These are phyloP conservation scores for Blastobotrys capitulatus DNA, from an alignment of 1,139 yeast species.

Conservation along the genomic window DNA sequence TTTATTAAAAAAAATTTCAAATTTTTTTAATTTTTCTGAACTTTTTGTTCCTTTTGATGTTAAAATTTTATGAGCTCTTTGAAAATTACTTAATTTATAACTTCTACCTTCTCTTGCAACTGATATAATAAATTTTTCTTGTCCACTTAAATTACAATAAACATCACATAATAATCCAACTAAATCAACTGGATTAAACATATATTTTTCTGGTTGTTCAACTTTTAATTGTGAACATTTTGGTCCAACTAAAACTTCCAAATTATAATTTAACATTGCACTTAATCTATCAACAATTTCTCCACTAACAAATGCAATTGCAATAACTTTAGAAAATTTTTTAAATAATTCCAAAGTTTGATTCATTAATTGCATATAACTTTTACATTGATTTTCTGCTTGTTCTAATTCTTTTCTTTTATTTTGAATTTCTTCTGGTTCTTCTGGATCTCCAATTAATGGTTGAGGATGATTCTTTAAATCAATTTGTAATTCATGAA, in stretches of 20 bases:
- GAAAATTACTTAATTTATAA: conserved; percentile 59
- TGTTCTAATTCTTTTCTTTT: conserved; percentile 48
- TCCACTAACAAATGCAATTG: conserved; percentile 76
- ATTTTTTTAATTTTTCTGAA: conserved; percentile 46
- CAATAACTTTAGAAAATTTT: conserved; percentile 79
- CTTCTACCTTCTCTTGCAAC: conserved; percentile 91
- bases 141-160: conserved; percentile 62
- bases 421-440: conserved; percentile 39
- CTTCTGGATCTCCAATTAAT: conserved; percentile 14
- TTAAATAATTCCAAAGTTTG: conserved; percentile 76
- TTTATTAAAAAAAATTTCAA: conserved; percentile 51
- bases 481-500: conserved; percentile 69
- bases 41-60: conserved; percentile 49
- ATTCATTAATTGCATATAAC: conserved; percentile 77
- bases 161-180: conserved; percentile 68
- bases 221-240: conserved; percentile 87
- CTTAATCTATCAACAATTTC: conserved; percentile 94
- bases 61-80: conserved; percentile 65
- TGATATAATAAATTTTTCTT: conserved; percentile 64
- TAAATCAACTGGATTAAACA: conserved; percentile 73
- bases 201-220: conserved; percentile 73
- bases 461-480: conserved; percentile 23
- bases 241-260: conserved; percentile 90
- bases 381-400: conserved; percentile 73
- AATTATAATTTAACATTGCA: conserved; percentile 89